Evolutionary conservation across 345 rosid species (phyloP).

Genomic region (Erucastrum elatum): DNA sequence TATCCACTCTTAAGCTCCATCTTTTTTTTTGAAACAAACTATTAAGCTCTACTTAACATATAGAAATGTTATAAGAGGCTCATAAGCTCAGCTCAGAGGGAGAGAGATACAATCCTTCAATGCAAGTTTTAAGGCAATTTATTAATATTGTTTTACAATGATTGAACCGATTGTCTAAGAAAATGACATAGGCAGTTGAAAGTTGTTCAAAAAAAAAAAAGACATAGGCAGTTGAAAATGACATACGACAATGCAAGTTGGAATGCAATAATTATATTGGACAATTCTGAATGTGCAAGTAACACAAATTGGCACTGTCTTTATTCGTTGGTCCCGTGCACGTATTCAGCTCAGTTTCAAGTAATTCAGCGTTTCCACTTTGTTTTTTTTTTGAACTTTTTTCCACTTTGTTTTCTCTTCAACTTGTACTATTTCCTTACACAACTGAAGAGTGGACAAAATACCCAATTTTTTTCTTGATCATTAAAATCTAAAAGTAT

Average conservation of each 20-base stretch:
- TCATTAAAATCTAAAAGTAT: background rate
- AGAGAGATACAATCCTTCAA: too few relatives aligned
- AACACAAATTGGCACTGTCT: background rate
- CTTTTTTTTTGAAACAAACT: too few relatives aligned
- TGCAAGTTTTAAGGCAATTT: background rate
- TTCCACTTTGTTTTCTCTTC: background rate
- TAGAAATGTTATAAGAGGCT: too few relatives aligned
- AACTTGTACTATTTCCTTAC: background rate
- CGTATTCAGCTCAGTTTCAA: constrained; percentile 20
- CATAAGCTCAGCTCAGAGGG: too few relatives aligned
- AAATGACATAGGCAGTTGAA: background rate
- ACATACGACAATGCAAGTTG: constrained; percentile 20
- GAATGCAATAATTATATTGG: constrained; percentile 7
- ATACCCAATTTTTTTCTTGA: background rate
- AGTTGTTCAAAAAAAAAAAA: too few relatives aligned
- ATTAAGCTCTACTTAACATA: too few relatives aligned
- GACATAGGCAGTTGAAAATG: constrained; percentile 1
- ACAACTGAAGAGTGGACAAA: background rate
- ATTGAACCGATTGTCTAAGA: background rate
- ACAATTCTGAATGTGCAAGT: constrained; percentile 17
- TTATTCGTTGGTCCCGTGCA: constrained; percentile 21
- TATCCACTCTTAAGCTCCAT: too few relatives aligned
- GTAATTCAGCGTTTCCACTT: background rate
- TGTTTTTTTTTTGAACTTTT: too few relatives aligned
- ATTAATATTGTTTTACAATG: background rate